phyloP scores from a whole-genome alignment of 2,329 filamentous ascomycete genomes.

The Aureobasidium mangrovei region DNA sequence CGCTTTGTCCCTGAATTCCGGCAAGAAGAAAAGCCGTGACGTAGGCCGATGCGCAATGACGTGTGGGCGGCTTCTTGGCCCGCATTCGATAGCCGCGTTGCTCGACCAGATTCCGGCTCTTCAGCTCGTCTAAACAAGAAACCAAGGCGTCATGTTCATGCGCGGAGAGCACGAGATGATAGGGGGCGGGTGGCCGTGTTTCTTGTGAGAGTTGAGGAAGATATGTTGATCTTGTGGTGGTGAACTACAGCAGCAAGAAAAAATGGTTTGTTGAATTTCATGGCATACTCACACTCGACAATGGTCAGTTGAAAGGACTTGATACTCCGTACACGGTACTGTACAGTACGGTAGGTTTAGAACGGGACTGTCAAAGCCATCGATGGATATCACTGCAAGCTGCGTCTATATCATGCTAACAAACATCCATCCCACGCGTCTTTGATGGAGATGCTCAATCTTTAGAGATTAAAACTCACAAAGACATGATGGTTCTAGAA shows the following conservation, averaged over 20 bases:
- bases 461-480: too few relatives aligned
- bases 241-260: neutral
- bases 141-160: constrained; percentile 6
- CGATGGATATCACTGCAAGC: neutral
- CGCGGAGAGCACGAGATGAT: neutral
- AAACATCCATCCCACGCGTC: too few relatives aligned
- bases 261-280: neutral
- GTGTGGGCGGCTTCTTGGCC: constrained; percentile 1
- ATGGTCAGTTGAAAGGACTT: neutral
- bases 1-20: constrained; percentile 11
- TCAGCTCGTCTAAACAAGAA: neutral
- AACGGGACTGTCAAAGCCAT: constrained; percentile 8
- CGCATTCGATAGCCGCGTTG: constrained; percentile 12
- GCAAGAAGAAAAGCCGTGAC: neutral
- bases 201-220: neutral
- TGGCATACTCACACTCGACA: neutral
- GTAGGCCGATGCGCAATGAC: constrained; percentile 3
- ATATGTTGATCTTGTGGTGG: neutral
- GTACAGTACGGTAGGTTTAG: neutral
- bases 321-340: neutral
- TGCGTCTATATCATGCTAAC: neutral
- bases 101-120: constrained; percentile 7
- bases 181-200: neutral
- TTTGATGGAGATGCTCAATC: too few relatives aligned
- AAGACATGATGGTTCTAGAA: too few relatives aligned